Evolutionary conservation across 352 stramenopile species (phyloP), one percentile per base, ranked within the genome.

Genomic region (Pythium aquatile): DNA sequence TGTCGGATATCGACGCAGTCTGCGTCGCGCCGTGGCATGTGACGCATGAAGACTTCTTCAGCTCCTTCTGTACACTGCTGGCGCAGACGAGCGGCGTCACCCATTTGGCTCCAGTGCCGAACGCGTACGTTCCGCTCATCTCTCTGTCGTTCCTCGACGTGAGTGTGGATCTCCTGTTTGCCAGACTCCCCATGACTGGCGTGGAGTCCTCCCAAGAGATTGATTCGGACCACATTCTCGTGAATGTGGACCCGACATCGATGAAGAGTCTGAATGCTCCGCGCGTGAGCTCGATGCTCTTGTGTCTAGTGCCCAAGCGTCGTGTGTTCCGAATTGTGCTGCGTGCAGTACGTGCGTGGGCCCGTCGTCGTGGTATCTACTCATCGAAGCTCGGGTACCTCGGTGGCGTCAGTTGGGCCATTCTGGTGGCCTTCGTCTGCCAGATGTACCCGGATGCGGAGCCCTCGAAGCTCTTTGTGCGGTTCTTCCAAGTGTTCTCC

Each of bases 321-420:
- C 83, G 72, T 20, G 80, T 88, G 17, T 99, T 98, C 78, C 81
- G 98, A 10, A 85, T 91, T 26, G 81, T 94, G 20, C 51, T 90
- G 44, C 77, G 81, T 55, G 81, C 85, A n/a, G 81, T 92, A 17
- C 83, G 85, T 30, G 73, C 81, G n/a, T 94, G 81, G 83, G 85
- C 83, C 13, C 81, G 81, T 48, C 81, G 85, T 55, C 88, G 97
- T 46, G 97, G 97, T 30, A 86, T 99, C 54, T 99, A 99, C 70
- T 98, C 88, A 20, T 98, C 98, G 57, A 97, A 98, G 58, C 77
- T 99, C 9, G 97, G 97, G 2, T 99, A 99, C 68, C 74, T 99
- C 26, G 97, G 97, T 57, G 97, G 97, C 14, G 96, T 99, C 28
- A 99, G 98, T 70, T 99, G 89, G 82, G 94, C 96, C n/a, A 99